These are phyloP conservation scores for Ceratocystis harringtonii DNA, from an alignment of 2,329 filamentous ascomycete species.

Conservation along the genomic window DNA sequence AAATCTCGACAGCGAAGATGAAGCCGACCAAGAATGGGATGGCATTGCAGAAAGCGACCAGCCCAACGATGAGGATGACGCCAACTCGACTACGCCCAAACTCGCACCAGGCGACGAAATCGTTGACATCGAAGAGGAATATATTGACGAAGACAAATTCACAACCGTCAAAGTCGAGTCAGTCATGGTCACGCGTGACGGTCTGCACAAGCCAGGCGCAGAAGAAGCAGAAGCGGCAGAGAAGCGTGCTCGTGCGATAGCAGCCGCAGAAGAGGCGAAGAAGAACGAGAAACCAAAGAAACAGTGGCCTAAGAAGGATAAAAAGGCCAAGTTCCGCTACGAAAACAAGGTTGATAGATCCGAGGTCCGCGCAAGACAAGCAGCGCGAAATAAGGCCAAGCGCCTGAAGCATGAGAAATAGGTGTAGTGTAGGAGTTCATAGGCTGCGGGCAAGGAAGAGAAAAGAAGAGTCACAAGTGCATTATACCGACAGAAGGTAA, in stretches of 20 bases:
- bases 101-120: slow-evolving; percentile 36
- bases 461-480: neutral
- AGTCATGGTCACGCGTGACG: slow-evolving; percentile 63
- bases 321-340: slow-evolving; percentile 85
- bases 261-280: slow-evolving; percentile 19
- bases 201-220: slow-evolving; percentile 42
- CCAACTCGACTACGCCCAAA: slow-evolving; percentile 18
- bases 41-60: slow-evolving; percentile 43
- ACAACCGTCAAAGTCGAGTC: slow-evolving; percentile 90
- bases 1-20: slow-evolving; percentile 26
- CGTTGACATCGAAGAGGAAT: slow-evolving; percentile 77
- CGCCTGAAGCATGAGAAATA: slow-evolving; percentile 15
- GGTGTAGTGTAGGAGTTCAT: neutral
- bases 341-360: slow-evolving; percentile 77
- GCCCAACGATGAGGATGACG: slow-evolving; percentile 23
- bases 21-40: slow-evolving; percentile 38
- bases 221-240: slow-evolving; percentile 26
- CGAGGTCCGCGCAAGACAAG: slow-evolving; percentile 54
- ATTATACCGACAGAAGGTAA: neutral
- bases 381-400: slow-evolving; percentile 41
- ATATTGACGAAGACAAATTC: slow-evolving; percentile 89
- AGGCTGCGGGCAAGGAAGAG: neutral
- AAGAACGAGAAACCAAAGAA: slow-evolving; percentile 37
- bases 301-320: slow-evolving; percentile 33
- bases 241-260: slow-evolving; percentile 26